Base-by-base conservation (phyloP, 352 stramenopile species). In the Globisporangium cystogenes region DNA sequence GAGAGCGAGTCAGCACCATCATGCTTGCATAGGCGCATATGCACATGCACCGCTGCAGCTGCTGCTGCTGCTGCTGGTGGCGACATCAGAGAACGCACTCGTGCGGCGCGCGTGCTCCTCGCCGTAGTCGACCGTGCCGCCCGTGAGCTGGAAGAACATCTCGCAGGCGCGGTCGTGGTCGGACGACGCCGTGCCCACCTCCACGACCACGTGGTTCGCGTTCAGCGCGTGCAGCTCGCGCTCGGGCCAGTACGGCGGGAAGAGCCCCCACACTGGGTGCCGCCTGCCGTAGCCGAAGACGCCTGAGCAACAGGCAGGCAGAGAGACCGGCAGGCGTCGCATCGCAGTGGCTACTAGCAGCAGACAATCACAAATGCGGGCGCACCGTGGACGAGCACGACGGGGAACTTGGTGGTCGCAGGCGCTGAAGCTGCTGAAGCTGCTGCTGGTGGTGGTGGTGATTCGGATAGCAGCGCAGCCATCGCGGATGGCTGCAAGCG, bases 121-220 rank as follows among this genome's bases (percentile, higher is more conserved):
- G 12, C 78, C 78, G 31, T 89, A 89, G 65, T 89, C 76, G 16
- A 87, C 76, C 10, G 48, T 51, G 15, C 78, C 76, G 3, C 78
- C 78, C 4, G 72, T 51, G 26, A 90, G 60, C 48, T 87, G 76
- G 62, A 74, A 90, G 46, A 90, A 90, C 2, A 62, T 53, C 48
- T 90, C 79, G 46, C 74, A 86, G 0, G 74, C 74, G 42, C 79
- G 72, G 55, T 90, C 79, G 55, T 90, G 73, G 51, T 87, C 74
- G 6, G 79, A 90, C 5, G 79, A 84, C 21, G 80, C 60, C 29
- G 62, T 51, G 24, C 78, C 78, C 12, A 89, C 72, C 49, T 87
- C 74, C 20, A 86, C 60, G 1, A 89, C 52, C 27, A 78, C 21
- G 45, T 87, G 75, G 61, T 87, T 87, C 18, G 71, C 59, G 42